Conservation (phyloP, 192 early-diverging fungal genomes). For the Podila clonocystis region DNA sequence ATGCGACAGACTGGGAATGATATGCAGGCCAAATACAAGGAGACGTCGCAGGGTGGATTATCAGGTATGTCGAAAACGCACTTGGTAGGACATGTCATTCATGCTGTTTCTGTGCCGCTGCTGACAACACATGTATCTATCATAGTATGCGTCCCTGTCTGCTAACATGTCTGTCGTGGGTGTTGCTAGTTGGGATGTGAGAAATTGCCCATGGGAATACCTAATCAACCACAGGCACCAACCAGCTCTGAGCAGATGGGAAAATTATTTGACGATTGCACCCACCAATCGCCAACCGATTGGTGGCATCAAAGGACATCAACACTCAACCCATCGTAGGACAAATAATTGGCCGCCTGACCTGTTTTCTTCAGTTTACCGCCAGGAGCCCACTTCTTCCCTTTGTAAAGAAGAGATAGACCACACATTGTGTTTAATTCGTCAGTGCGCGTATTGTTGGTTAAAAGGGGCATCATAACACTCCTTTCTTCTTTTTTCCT, state of each 20-base stretch:
- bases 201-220: no score
- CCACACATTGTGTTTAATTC: no score
- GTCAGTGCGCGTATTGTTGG: no score
- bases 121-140: not conserved
- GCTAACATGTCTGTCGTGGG: not conserved
- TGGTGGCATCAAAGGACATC: not conserved
- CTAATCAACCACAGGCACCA: no score
- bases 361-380: no score
- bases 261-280: not conserved
- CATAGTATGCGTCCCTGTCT: not conserved
- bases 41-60: constrained; percentile 94
- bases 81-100: no score
- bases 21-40: constrained; percentile 97
- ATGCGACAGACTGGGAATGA: constrained; percentile 93
- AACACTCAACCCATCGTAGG: not conserved
- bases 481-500: not conserved
- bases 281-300: not conserved
- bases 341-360: not conserved
- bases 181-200: no score
- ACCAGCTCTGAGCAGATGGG: no score
- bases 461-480: not conserved
- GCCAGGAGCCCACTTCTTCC: no score
- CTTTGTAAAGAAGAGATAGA: no score
- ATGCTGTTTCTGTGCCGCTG: not conserved
- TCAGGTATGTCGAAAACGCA: constrained; percentile 71